These are phyloP conservation scores for Fusarium marasasianum DNA, from an alignment of 2,329 filamentous ascomycete genomes.

Conservation along the genomic window DNA sequence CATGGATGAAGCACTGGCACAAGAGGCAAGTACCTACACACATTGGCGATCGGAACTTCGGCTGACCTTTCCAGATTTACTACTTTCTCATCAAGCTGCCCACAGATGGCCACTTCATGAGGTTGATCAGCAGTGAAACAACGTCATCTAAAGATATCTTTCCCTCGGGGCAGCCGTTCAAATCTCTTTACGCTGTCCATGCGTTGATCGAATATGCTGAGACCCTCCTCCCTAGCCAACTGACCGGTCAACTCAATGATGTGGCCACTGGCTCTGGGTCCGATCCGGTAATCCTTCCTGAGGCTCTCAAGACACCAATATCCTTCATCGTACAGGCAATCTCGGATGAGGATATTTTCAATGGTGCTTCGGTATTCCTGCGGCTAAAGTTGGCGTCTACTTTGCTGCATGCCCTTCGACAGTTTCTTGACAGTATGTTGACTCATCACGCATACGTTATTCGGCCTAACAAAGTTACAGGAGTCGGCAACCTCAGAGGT, in stretches of 20 bases:
- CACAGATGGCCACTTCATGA: slow-evolving; percentile 69
- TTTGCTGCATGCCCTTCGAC: slow-evolving; percentile 44
- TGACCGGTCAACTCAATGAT: neutral
- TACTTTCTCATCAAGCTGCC: slow-evolving; percentile 76
- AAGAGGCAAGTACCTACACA: slow-evolving; percentile 61
- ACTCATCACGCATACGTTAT: neutral
- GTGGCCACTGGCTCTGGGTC: slow-evolving; percentile 19
- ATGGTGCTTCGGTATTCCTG: slow-evolving; percentile 42
- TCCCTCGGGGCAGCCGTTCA: slow-evolving; percentile 74
- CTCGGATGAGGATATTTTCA: slow-evolving; percentile 63
- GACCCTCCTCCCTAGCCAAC: slow-evolving; percentile 47
- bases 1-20: slow-evolving; percentile 74
- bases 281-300: slow-evolving; percentile 41
- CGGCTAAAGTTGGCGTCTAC: slow-evolving; percentile 42
- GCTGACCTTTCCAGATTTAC: slow-evolving; percentile 64
- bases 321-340: slow-evolving; percentile 68
- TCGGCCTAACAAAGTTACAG: slow-evolving; percentile 20
- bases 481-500: slow-evolving; percentile 18
- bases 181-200: slow-evolving; percentile 76
- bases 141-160: slow-evolving; percentile 71
- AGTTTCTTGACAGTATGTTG: slow-evolving; percentile 42
- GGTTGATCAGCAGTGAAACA: slow-evolving; percentile 63
- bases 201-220: slow-evolving; percentile 71
- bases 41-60: neutral
- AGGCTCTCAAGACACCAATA: slow-evolving; percentile 57